Percentiles rank a stretch among this genome's conserved stretches.
These are phyloP conservation scores for Talaromyces wortmannii DNA, from an alignment of 495 filamentous ascomycete genomes.

Conservation along the genomic window DNA sequence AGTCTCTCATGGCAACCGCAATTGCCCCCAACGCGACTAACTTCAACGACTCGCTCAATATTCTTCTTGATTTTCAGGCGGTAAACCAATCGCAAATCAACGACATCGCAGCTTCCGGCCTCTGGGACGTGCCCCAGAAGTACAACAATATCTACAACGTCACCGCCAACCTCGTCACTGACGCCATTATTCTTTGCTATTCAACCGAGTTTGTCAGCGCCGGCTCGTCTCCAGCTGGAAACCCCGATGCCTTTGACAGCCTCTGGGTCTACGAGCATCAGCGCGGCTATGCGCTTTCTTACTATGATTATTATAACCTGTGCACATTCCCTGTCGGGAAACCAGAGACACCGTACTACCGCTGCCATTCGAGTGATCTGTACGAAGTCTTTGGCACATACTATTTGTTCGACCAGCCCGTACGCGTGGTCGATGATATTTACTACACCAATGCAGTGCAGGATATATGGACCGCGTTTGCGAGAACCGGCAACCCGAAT, in stretches of 20 bases:
- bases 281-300: neutral
- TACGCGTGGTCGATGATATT: slow-evolving; percentile 1
- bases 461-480: slow-evolving; percentile 4
- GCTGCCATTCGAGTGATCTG: slow-evolving; percentile 2
- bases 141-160: neutral
- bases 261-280: slow-evolving; percentile 5
- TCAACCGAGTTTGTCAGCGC: neutral
- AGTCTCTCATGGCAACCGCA: neutral
- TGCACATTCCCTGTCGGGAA: slow-evolving; percentile 1
- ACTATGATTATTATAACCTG: slow-evolving; percentile 1
- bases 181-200: neutral
- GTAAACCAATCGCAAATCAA: neutral
- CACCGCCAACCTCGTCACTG: slow-evolving; percentile 2
- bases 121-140: slow-evolving; percentile 2
- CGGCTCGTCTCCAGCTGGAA: neutral
- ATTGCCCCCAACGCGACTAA: neutral
- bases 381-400: slow-evolving; percentile 4
- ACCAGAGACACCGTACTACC: neutral
- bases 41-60: neutral
- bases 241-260: neutral
- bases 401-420: slow-evolving; percentile 4
- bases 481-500: slow-evolving; percentile 2
- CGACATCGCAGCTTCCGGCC: neutral
- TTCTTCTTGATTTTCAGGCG: neutral
- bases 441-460: slow-evolving; percentile 2